phyloP scores from a whole-genome alignment of 345 rosid species.

The Lepidium sativum region DNA sequence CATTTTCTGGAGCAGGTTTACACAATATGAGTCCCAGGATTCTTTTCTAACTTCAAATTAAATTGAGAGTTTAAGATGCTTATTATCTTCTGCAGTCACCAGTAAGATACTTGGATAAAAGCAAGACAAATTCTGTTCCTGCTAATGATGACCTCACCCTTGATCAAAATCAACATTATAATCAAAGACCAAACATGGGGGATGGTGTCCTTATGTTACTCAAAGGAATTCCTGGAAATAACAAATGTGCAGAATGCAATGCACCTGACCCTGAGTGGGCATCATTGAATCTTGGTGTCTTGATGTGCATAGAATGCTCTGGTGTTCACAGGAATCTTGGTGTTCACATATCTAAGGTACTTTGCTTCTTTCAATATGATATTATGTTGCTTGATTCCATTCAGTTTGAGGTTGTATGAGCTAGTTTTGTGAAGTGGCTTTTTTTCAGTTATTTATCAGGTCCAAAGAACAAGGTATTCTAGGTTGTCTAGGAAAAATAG shows the following conservation, averaged over 20 bases:
- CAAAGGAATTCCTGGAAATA: constrained; percentile 69
- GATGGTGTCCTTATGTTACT: constrained; percentile 42
- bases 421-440: neutral
- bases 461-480: too few relatives aligned
- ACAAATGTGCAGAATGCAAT: constrained; percentile 74
- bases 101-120: constrained; percentile 26
- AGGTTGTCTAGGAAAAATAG: too few relatives aligned
- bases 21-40: neutral
- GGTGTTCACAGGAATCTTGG: constrained; percentile 92
- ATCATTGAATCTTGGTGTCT: constrained; percentile 80
- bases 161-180: constrained; percentile 24
- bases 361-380: neutral
- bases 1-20: constrained; percentile 65
- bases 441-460: too few relatives aligned
- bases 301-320: constrained; percentile 82
- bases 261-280: constrained; percentile 87
- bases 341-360: constrained; percentile 87
- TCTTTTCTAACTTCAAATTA: neutral
- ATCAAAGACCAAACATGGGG: constrained; percentile 18
- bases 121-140: constrained; percentile 21
- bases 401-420: neutral
- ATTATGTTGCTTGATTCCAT: neutral
- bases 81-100: constrained; percentile 37
- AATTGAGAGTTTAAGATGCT: neutral
- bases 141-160: constrained; percentile 26